Conservation (phyloP, 2,329 filamentous ascomycete genomes). For the Capronia americana region DNA sequence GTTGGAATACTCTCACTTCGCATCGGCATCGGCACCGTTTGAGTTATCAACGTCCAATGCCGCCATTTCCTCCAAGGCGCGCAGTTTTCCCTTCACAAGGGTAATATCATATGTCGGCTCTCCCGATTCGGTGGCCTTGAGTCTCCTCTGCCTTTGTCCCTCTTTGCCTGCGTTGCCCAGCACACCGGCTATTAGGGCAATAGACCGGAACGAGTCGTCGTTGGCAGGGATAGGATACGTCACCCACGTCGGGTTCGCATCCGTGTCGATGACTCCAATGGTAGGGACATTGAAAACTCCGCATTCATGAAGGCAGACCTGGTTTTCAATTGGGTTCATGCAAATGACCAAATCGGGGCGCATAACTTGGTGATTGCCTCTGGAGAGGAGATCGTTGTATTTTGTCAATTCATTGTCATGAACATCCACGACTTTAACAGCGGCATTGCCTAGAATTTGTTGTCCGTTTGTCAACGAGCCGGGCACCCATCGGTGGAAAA, state of each 20-base stretch:
- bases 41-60: conserved; percentile 28
- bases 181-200: conserved; percentile 81
- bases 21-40: background rate
- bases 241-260: conserved; percentile 89
- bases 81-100: conserved; percentile 38
- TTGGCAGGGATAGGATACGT: conserved; percentile 97
- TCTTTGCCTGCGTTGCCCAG: conserved; percentile 82
- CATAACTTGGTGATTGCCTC: conserved; percentile 69
- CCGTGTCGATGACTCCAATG: conserved; percentile 92
- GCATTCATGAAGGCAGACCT: conserved; percentile 88
- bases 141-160: conserved; percentile 72
- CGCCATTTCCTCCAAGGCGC: conserved; percentile 30
- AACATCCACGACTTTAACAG: conserved; percentile 77
- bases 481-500: conserved; percentile 92
- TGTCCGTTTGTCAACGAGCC: conserved; percentile 92
- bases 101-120: conserved; percentile 62
- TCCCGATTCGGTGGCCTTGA: conserved; percentile 64
- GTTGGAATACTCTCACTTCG: background rate
- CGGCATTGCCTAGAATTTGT: conserved; percentile 76
- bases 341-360: conserved; percentile 91
- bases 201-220: conserved; percentile 88
- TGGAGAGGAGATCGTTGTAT: conserved; percentile 65
- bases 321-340: conserved; percentile 92
- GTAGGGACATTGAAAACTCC: conserved; percentile 86
- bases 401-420: conserved; percentile 68